phyloP scores from a whole-genome alignment of 2,329 filamentous ascomycete genomes.

The Trichoderma endophyticum region DNA sequence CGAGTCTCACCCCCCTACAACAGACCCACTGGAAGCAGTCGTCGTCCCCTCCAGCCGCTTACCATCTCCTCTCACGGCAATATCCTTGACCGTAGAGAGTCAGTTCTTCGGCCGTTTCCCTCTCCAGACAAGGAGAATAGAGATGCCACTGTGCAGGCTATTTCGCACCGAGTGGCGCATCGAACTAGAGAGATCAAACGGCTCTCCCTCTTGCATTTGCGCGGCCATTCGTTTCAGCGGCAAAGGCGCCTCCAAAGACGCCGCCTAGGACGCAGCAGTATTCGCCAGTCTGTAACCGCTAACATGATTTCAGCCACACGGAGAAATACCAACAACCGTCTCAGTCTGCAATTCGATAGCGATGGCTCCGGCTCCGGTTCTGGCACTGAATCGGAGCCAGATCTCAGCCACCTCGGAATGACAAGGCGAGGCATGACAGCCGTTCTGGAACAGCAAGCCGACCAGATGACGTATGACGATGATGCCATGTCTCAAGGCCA shows the following conservation, averaged over 20 bases:
- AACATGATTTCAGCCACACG: constrained; percentile 29
- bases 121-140: constrained; percentile 31
- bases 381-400: constrained; percentile 38
- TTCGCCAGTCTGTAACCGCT: constrained; percentile 8
- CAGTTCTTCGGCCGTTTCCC: constrained; percentile 26
- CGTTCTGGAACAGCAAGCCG: constrained; percentile 28
- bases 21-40: constrained; percentile 19
- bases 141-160: constrained; percentile 20
- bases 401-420: constrained; percentile 37
- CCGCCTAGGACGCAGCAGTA: not conserved
- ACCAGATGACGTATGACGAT: constrained; percentile 32
- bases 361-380: constrained; percentile 37
- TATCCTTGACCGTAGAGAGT: constrained; percentile 23
- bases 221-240: not conserved
- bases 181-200: constrained; percentile 13
- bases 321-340: constrained; percentile 29
- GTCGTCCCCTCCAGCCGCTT: constrained; percentile 30
- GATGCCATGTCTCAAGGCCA: constrained; percentile 31
- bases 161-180: constrained; percentile 21
- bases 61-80: constrained; percentile 25
- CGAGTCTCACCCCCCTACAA: not conserved
- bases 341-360: constrained; percentile 38
- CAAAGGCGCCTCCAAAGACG: not conserved
- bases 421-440: constrained; percentile 27
- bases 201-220: constrained; percentile 18